Percentiles rank a stretch among this genome's conserved stretches.
Evolutionary conservation across 345 rosid genomes (phyloP).

Genomic region (Brassica nigra): DNA sequence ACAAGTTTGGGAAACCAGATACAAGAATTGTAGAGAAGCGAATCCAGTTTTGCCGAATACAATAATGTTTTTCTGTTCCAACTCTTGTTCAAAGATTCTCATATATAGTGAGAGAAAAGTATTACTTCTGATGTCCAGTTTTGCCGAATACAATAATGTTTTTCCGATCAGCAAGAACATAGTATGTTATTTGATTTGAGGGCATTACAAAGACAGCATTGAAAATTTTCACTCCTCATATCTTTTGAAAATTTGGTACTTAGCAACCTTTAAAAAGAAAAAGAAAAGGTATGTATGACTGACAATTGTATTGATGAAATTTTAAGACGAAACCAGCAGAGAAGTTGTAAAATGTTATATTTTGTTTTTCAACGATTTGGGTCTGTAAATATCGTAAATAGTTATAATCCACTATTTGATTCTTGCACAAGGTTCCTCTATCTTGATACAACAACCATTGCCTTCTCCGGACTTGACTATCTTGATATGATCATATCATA

Average conservation of each 20-base stretch:
- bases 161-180: neutral
- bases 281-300: neutral
- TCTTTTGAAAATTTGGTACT: neutral
- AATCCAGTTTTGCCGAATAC: neutral
- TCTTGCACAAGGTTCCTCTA: conserved; percentile 2
- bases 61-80: neutral
- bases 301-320: neutral
- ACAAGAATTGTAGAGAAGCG: neutral
- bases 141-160: too few species aligned
- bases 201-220: neutral
- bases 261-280: neutral
- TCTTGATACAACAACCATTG: neutral
- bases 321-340: neutral
- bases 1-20: neutral
- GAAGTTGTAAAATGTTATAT: neutral
- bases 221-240: neutral
- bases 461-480: neutral
- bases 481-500: neutral
- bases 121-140: too few species aligned
- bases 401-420: neutral
- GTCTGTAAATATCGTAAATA: neutral
- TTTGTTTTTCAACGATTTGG: neutral
- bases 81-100: neutral
- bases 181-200: neutral
- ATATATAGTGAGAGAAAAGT: neutral